Evolutionary conservation across 2,329 filamentous ascomycete genomes (phyloP).

Genomic region (Calonectria leucothoes): DNA sequence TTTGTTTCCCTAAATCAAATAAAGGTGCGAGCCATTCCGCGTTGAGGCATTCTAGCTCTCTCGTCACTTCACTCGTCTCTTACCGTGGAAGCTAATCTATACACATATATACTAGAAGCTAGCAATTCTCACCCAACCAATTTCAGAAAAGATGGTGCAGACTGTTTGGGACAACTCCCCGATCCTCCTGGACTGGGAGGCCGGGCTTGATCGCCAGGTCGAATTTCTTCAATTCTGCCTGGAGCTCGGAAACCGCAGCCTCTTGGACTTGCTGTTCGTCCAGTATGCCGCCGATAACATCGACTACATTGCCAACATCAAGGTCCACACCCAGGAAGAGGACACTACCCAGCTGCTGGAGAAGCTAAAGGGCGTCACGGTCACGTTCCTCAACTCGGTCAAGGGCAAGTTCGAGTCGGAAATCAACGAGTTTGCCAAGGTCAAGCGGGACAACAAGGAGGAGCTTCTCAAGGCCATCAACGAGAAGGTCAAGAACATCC

Average conservation of each 20-base stretch:
- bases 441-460: not conserved
- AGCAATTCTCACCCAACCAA: not conserved
- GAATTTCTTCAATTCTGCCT: not conserved
- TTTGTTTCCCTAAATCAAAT: not conserved
- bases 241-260: not conserved
- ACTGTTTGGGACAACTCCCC: not conserved
- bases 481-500: not conserved
- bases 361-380: not conserved
- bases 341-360: not conserved
- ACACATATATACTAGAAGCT: not conserved
- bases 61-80: not conserved
- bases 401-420: not conserved
- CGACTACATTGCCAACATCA: not conserved
- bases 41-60: not conserved
- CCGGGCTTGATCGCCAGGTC: not conserved
- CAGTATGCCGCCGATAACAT: not conserved
- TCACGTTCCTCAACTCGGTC: not conserved
- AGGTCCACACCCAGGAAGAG: not conserved
- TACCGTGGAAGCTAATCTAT: too few species aligned
- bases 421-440: not conserved
- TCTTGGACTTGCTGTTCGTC: not conserved
- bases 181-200: not conserved
- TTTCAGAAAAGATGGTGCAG: not conserved
- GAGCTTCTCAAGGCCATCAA: not conserved
- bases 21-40: not conserved